Evolutionary conservation across 1,139 yeast genomes (phyloP).

Genomic region (Lodderomyces beijingensis): DNA sequence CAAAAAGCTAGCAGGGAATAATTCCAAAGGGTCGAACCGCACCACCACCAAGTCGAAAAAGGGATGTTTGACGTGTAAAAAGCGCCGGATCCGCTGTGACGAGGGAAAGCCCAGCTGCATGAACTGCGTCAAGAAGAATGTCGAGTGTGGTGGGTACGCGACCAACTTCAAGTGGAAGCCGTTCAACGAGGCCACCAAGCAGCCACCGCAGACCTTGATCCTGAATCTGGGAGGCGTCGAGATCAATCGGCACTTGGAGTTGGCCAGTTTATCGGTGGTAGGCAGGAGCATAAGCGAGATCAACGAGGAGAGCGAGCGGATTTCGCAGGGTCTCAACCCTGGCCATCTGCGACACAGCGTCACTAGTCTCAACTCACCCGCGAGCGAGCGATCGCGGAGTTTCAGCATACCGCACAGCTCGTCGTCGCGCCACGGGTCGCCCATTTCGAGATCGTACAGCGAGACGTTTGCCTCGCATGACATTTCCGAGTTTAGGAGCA

Average conservation of each 20-base stretch:
- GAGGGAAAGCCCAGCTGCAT: conserved; percentile 76
- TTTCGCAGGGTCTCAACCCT: conserved; percentile 49
- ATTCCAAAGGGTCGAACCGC: too few relatives aligned
- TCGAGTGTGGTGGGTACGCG: conserved; percentile 72
- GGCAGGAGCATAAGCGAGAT: conserved; percentile 49
- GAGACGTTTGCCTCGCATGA: too few relatives aligned
- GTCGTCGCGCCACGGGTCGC: too few relatives aligned
- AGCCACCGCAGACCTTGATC: too few relatives aligned
- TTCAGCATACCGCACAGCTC: too few relatives aligned
- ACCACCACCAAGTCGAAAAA: conserved; percentile 56
- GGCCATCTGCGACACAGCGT: too few relatives aligned
- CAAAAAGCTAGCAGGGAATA: too few relatives aligned
- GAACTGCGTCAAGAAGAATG: conserved; percentile 72
- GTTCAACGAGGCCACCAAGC: conserved; percentile 32
- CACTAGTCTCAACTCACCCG: too few relatives aligned
- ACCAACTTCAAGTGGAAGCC: conserved; percentile 62
- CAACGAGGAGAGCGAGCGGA: conserved; percentile 44
- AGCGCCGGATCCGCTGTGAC: conserved; percentile 87
- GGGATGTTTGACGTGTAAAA: conserved; percentile 87
- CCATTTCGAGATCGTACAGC: too few relatives aligned
- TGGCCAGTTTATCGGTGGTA: conserved; percentile 50
- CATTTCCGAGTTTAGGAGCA: too few relatives aligned
- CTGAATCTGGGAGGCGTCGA: too few relatives aligned
- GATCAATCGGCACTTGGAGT: conserved; percentile 46
- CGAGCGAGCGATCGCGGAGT: too few relatives aligned